Evolutionary conservation across 2,329 filamentous ascomycete species (phyloP), one percentile per base, ranked within the genome.

Genomic region (Cercospora janseana): DNA sequence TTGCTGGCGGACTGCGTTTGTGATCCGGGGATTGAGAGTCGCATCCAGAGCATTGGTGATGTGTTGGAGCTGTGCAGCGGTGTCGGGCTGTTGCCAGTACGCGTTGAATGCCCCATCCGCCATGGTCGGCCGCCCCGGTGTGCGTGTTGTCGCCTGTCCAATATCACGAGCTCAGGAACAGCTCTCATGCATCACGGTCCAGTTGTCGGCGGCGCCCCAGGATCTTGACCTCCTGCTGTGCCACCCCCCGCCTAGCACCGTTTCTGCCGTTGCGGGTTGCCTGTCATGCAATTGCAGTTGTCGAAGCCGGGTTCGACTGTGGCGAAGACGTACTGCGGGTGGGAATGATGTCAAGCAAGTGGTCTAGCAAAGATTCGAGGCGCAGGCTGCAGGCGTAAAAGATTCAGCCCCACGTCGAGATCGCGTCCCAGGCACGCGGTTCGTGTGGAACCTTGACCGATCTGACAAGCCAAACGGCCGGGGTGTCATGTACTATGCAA

Each of bases 31-130:
- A 65, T 82, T 85, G 74, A 97, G 92, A 54, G 96, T 88, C 61
- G 94, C 81, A 62, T 93, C 82, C 60, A 98, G 82, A 31, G 93
- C 93, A 64, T 87, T 81, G 64, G 89, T 82, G 58, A 97, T 93
- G 66, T 80, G 82, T 43, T 80, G 73, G 44, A 89, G 76, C 16
- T 52, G 54, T 12, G 40, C 26, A 10, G 48, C 21, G 18, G 50
- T 46, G 16, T 55, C 46, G 6, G 56, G 45, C 12, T 49, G 44
- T 21, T 54, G 56, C 56, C 56, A 58, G 40, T 61, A 56, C 31
- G 52, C 48, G 47, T 46, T 50, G 56, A 57, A 53, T 23, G 54
- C 56, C 18, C 58, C 56, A 27, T 38, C 34, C 15, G 44, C 34
- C 44, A 47, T 47, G 41, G 8, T 37, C 9, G 24, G 6, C n/a